Evolutionary conservation across 306 rosid species (phyloP), one percentile per base, ranked within the genome.

Genomic region (Gillenia trifoliata): DNA sequence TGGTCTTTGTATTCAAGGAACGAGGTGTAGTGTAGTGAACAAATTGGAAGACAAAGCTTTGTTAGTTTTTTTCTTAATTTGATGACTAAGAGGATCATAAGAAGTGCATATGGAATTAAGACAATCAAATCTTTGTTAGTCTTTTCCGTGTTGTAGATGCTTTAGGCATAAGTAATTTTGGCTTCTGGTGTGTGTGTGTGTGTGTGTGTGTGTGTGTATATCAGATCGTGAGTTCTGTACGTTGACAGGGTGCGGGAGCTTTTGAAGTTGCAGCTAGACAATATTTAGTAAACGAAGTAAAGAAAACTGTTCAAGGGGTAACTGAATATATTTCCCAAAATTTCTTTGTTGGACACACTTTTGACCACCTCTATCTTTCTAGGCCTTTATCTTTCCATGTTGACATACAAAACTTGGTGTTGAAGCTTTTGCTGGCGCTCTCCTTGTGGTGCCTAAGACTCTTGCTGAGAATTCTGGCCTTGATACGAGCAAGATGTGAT

Each of bases 271-370:
- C 97, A 62, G 94, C 98, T 38, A 87, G 96, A 73, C 97, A 91
- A 62, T 55, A 93, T 83, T 79, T 93, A 76, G 25, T 89, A 9
- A 85, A 89, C 30, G 91, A 93, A 83, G 94, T 91, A 60, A 93
- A 91, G 87, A 93, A 91, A 80, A 91, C 96, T 75, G 93, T 93
- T 77, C 66, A 93, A 86, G 98, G 98, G 96, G 97, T 93, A 93
- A 79, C 63, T 16, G 8, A 63, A 43, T 67, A 22, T 52, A 70
- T 66, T 34, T 66, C 22, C 40, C 36, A 49, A 6, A 28, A 34
- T 54, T 70, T 57, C 41, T 50, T 49, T 22, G 6, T 33, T 34
- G 68, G 31, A 38, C 29, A 55, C n/a, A 60, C 66, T 69, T 66
- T 41, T 59, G 73, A 38, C 40, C 65, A 31, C 33, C 15, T 19